Percentiles rank a stretch among this genome's conserved stretches.
phyloP scores from a whole-genome alignment of 202 grass and related monocot species.

The Zoysia matrella region DNA sequence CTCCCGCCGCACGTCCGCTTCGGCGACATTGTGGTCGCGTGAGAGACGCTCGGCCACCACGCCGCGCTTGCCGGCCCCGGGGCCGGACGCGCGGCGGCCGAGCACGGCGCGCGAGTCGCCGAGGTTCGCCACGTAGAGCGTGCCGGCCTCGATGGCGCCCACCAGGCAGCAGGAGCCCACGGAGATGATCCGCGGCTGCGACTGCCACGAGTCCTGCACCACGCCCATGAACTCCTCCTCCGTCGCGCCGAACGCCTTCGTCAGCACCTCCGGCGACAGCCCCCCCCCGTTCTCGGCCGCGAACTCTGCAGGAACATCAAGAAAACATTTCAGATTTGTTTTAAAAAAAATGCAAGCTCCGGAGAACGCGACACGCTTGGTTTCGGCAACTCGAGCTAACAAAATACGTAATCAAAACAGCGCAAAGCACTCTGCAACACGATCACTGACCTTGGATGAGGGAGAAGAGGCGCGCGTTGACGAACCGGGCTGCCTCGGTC shows the following conservation, averaged over 20 bases:
- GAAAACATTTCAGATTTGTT: too few species aligned
- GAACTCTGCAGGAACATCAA: conserved; percentile 40
- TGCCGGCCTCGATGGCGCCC: conserved; percentile 65
- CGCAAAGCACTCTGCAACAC: too few species aligned
- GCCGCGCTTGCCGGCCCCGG: not conserved
- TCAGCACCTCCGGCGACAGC: conserved; percentile 70
- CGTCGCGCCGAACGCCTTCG: conserved; percentile 73
- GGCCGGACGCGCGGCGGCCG: conserved; percentile 38
- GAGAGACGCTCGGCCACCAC: conserved; percentile 80
- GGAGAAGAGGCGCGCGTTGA: conserved; percentile 78
- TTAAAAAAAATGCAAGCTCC: too few species aligned
- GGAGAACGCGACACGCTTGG: too few species aligned
- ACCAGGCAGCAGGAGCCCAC: conserved; percentile 93
- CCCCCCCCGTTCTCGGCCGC: conserved; percentile 55
- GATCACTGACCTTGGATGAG: conserved; percentile 64
- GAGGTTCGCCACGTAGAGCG: conserved; percentile 84
- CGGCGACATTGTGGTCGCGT: conserved; percentile 84
- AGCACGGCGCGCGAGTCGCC: conserved; percentile 92
- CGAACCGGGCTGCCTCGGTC: conserved; percentile 83
- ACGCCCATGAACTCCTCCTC: conserved; percentile 80
- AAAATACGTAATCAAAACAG: too few species aligned
- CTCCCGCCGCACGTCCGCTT: conserved; percentile 71
- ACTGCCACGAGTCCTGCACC: conserved; percentile 57
- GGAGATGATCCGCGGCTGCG: conserved; percentile 68
- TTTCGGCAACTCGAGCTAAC: too few species aligned